These are phyloP conservation scores for Heterococcus sp. DNA, from an alignment of 108 stramenopile genomes.

Conservation along the genomic window DNA sequence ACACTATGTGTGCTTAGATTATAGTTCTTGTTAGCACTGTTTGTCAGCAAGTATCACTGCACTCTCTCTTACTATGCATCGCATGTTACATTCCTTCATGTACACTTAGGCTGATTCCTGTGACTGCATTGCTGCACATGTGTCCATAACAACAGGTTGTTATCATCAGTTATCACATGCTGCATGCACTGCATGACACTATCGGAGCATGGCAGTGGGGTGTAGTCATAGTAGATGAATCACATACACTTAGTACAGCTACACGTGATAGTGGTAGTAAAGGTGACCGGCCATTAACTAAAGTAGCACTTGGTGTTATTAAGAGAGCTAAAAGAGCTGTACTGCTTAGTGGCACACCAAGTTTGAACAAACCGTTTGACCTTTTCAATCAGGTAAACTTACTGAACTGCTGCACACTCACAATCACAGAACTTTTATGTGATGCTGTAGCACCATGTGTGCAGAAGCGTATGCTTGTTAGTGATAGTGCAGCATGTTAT, in stretches of 20 bases:
- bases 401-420: neutral
- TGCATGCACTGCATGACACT: conserved; percentile 15
- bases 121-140: too few relatives aligned
- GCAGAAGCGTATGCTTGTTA: too few relatives aligned
- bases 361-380: conserved; percentile 83
- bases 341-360: conserved; percentile 92
- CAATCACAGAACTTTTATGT: neutral
- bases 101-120: too few relatives aligned
- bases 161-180: conserved; percentile 41
- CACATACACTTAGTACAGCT: conserved; percentile 83
- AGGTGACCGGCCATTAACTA: conserved; percentile 70
- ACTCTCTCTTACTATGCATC: too few relatives aligned
- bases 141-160: too few relatives aligned
- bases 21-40: too few relatives aligned
- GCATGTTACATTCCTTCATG: too few relatives aligned
- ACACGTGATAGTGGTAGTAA: neutral
- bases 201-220: conserved; percentile 25
- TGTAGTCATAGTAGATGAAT: conserved; percentile 85
- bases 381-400: conserved; percentile 89
- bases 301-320: conserved; percentile 65
- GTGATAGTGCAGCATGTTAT: too few relatives aligned
- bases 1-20: too few relatives aligned
- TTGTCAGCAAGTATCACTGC: too few relatives aligned
- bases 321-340: conserved; percentile 68
- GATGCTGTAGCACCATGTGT: too few relatives aligned